Conservation (phyloP, 257 asterid genomes). For the Lantana camara region DNA sequence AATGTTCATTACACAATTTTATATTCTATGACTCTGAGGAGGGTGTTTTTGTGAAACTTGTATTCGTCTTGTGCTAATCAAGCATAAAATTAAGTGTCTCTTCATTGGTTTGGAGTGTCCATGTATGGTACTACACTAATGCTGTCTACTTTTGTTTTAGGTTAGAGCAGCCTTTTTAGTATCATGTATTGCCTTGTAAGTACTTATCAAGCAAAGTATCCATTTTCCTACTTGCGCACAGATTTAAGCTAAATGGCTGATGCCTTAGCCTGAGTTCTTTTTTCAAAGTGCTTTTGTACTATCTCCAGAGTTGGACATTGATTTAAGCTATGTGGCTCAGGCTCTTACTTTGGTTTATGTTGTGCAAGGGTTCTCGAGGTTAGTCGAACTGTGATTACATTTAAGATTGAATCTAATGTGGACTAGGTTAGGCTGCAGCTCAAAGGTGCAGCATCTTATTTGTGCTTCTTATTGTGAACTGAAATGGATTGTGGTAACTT, state of each 20-base stretch:
- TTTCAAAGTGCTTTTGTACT: not conserved
- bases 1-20: not conserved
- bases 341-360: not conserved
- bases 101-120: not conserved
- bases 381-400: not conserved
- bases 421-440: constrained; percentile 14
- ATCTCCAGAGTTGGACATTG: not conserved
- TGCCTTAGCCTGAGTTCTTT: not conserved
- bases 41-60: not conserved
- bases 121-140: too few relatives aligned
- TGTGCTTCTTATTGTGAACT: constrained; percentile 9
- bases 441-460: constrained; percentile 15
- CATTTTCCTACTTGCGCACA: too few relatives aligned
- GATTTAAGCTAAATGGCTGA: too few relatives aligned
- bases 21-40: not conserved
- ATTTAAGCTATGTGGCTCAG: constrained; percentile 19
- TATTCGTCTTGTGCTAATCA: not conserved
- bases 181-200: too few relatives aligned
- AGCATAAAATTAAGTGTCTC: too few relatives aligned
- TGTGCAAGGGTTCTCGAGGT: not conserved
- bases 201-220: too few relatives aligned
- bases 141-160: not conserved
- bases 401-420: not conserved
- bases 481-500: not conserved
- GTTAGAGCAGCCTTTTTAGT: too few relatives aligned